Conservation (phyloP, 768 basidiomycete species). For the Paxillus ammoniavirescens region DNA sequence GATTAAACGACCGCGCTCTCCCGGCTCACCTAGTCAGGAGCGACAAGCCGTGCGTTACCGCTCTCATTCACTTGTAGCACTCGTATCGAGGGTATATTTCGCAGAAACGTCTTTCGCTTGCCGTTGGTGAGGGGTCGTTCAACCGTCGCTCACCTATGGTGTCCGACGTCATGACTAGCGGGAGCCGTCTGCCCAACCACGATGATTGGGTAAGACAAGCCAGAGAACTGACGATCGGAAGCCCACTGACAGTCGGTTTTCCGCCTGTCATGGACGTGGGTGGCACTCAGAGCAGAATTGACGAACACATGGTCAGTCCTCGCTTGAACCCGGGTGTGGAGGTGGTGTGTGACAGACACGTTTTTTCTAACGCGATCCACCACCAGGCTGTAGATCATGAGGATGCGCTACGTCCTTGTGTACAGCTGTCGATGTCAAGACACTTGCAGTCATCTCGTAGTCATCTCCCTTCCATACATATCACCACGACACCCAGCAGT, state of each 20-base stretch:
- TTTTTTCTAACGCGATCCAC: constrained; percentile 2
- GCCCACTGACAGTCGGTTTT: constrained; percentile 19
- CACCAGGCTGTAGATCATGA: constrained; percentile 26
- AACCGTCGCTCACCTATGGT: constrained; percentile 30
- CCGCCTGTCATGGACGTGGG: neutral
- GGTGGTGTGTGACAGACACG: neutral
- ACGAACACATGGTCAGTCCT: constrained; percentile 47
- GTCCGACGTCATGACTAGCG: constrained; percentile 12
- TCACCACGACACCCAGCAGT: constrained; percentile 14
- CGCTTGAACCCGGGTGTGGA: neutral
- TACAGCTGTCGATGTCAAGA: constrained; percentile 11
- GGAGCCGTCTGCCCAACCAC: constrained; percentile 38
- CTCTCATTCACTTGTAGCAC: neutral
- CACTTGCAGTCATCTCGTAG: constrained; percentile 7
- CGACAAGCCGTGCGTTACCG: constrained; percentile 49
- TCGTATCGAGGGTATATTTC: neutral
- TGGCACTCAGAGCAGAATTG: constrained; percentile 21
- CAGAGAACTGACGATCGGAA: constrained; percentile 56
- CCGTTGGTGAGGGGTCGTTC: constrained; percentile 28
- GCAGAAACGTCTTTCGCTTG: constrained; percentile 61
- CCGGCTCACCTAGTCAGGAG: constrained; percentile 46
- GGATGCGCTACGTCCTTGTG: constrained; percentile 14
- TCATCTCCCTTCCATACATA: constrained; percentile 27
- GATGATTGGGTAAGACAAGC: constrained; percentile 81
- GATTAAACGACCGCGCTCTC: constrained; percentile 61